phyloP scores from a whole-genome alignment of 306 rosid species.

The Alnus rubra region DNA sequence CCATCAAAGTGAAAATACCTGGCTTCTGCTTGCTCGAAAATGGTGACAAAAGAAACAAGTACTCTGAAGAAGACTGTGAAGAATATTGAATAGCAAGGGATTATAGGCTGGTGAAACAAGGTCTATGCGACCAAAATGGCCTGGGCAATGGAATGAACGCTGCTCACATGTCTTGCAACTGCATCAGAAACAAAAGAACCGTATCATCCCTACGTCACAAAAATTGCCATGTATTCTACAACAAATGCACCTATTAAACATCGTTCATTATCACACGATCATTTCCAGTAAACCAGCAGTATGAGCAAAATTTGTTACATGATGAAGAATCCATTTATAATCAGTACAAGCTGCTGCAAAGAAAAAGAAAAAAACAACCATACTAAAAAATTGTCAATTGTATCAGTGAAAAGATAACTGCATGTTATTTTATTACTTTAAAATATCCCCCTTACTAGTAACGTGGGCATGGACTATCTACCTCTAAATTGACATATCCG shows the following conservation, averaged over 20 bases:
- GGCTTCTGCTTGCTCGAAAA: slow-evolving; percentile 36
- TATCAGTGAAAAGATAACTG: neutral
- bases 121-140: slow-evolving; percentile 91
- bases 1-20: slow-evolving; percentile 42
- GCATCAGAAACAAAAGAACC: slow-evolving; percentile 37
- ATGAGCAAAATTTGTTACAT: neutral
- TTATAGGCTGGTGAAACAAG: slow-evolving; percentile 67
- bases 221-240: neutral
- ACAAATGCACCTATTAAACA: slow-evolving; percentile 2
- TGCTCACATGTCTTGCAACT: slow-evolving; percentile 81
- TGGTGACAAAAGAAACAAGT: slow-evolving; percentile 68
- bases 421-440: neutral
- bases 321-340: neutral
- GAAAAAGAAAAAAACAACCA: neutral
- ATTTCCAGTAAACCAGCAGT: neutral
- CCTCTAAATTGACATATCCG: neutral
- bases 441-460: neutral
- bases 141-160: slow-evolving; percentile 50
- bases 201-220: slow-evolving; percentile 21
- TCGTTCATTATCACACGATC: neutral
- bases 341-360: no score
- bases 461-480: neutral
- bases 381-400: neutral
- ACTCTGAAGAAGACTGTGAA: slow-evolving; percentile 48
- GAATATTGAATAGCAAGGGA: slow-evolving; percentile 67